These are phyloP conservation scores for Alternaria burnsii DNA, from an alignment of 2,329 filamentous ascomycete species.

Conservation along the genomic window DNA sequence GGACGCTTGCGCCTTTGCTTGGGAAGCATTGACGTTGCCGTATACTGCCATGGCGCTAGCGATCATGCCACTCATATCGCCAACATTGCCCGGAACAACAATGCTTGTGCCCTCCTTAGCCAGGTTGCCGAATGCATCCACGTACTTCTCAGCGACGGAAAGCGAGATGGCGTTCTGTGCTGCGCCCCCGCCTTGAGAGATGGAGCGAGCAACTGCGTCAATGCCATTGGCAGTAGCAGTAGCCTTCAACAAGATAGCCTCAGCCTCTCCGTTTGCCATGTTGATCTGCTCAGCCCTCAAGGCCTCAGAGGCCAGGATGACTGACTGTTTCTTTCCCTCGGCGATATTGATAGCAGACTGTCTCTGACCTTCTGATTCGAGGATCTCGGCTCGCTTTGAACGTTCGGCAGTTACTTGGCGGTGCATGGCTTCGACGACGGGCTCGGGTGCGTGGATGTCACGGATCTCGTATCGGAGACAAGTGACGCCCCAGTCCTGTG, in stretches of 20 bases:
- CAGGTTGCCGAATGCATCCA: constrained; percentile 90
- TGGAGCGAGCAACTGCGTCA: constrained; percentile 80
- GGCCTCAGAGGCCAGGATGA: constrained; percentile 95
- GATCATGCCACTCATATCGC: constrained; percentile 96
- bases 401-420: constrained; percentile 96
- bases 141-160: constrained; percentile 95
- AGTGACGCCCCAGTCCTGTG: constrained; percentile 94
- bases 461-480: constrained; percentile 98
- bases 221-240: constrained; percentile 87
- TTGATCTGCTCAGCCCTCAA: constrained; percentile 92
- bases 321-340: constrained; percentile 95
- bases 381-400: constrained; percentile 95
- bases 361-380: constrained; percentile 95
- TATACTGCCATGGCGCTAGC: constrained; percentile 95
- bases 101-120: constrained; percentile 96
- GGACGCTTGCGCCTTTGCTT: constrained; percentile 72
- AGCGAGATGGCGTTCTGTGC: constrained; percentile 87
- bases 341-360: constrained; percentile 99
- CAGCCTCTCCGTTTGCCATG: constrained; percentile 87
- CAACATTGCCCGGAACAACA: constrained; percentile 95
- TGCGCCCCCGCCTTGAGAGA: constrained; percentile 74
- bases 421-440: constrained; percentile 97
- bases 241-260: constrained; percentile 89
- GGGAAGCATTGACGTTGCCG: constrained; percentile 86
- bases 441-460: constrained; percentile 94